Evolutionary conservation across 2,329 filamentous ascomycete species (phyloP), one percentile per base, ranked within the genome.

Genomic region (Curvularia eragrostidis): DNA sequence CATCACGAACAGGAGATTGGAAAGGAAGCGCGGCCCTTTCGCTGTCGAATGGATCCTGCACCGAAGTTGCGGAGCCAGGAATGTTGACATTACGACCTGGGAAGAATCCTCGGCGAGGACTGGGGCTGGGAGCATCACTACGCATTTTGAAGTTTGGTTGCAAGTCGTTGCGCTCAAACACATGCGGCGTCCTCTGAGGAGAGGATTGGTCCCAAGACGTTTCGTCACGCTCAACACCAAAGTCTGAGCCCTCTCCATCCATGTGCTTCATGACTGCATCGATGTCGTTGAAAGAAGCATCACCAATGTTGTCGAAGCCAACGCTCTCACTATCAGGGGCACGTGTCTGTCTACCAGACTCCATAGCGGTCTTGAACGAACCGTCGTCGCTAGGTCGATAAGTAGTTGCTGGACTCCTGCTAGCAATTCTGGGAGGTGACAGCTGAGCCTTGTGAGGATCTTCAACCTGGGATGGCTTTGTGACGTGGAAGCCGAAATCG

Each of bases 201-300:
- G 73, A 75, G 12, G 72, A 73, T 13, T 73, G 68, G 24, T 74
- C 74, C 70, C 75, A 78, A 42, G 75, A 71, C n/a, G 83, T 80
- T 13, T 81, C 74, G 7, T 79, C 79, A 69, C 87, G 88, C 71
- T 92, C 91, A 58, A 92, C 85, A 12, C 91, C 91, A 74, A 90
- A 86, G 50, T 89, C 87, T 1, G 89, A 90, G 64, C 92, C 87
- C 47, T 83, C 86, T 57, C 88, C 85, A 67, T 92, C 89, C 67
- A 97, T 84, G 59, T 95, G 89, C 63, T 89, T 87, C 92, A 98
- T 97, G 51, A 97, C 88, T 43, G 90, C 91, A 79, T 97, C 93
- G 69, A 97, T 93, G 72, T 97, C 93, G 65, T 94, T 89, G 67
- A 91, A 91, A 0, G 88, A 82, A 32, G 81, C 78, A 49, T 81